These are phyloP conservation scores for Annona squamosa DNA, from an alignment of 164 flowering plant species.

Conservation along the genomic window DNA sequence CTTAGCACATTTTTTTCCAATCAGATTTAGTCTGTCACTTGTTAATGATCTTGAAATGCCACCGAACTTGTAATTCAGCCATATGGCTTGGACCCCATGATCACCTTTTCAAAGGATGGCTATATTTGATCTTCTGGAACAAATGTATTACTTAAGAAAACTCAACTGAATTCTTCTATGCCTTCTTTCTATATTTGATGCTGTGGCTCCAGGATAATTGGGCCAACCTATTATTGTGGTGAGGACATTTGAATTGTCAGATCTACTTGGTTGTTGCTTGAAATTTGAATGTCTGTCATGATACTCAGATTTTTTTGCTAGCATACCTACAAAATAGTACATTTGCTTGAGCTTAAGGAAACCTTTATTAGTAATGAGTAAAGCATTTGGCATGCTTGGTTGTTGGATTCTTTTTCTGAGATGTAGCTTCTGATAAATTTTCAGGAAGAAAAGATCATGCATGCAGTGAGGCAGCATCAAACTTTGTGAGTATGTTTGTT, in stretches of 20 bases:
- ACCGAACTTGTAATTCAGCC: too few relatives aligned
- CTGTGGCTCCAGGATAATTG: neutral
- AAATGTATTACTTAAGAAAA: neutral
- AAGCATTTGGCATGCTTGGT: neutral
- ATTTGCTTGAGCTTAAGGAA: neutral
- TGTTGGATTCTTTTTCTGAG: conserved; percentile 15
- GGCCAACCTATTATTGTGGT: neutral
- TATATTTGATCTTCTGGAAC: neutral
- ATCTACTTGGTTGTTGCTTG: neutral
- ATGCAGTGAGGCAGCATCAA: conserved; percentile 17
- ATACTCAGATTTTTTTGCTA: too few relatives aligned
- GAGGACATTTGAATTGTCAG: neutral
- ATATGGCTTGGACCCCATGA: too few relatives aligned
- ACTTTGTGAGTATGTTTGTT: conserved; percentile 23
- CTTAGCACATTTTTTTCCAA: too few relatives aligned
- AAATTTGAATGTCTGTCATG: neutral
- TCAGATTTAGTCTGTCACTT: too few relatives aligned
- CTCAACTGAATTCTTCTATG: neutral
- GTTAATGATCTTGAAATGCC: too few relatives aligned
- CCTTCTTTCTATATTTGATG: neutral
- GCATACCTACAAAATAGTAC: neutral
- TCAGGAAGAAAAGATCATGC: conserved; percentile 15
- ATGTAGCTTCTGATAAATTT: conserved; percentile 34
- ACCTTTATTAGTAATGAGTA: neutral
- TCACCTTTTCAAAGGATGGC: too few relatives aligned